A percentile compares a stretch with the other conserved stretches of the same genome.
phyloP scores from a whole-genome alignment of 2,329 filamentous ascomycete genomes.

The Aurifilum marmelostoma region DNA sequence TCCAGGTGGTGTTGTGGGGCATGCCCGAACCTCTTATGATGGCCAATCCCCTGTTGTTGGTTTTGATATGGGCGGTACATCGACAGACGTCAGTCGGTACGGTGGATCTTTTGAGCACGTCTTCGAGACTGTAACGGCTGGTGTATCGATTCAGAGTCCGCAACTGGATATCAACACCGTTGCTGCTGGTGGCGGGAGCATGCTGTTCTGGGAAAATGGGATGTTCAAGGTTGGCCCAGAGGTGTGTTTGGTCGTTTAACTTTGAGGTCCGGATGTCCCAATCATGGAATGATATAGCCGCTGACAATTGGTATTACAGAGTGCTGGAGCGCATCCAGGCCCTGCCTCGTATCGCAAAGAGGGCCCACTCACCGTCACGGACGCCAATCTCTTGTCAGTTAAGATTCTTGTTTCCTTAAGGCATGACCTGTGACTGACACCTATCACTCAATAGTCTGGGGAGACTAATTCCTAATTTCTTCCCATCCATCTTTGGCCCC shows the following conservation, averaged over 20 bases:
- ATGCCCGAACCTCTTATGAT: conserved; percentile 74
- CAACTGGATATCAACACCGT: conserved; percentile 91
- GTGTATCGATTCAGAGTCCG: conserved; percentile 83
- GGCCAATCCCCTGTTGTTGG: conserved; percentile 44
- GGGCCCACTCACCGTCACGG: conserved; percentile 81
- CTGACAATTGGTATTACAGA: conserved; percentile 12
- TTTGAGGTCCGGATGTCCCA: background rate
- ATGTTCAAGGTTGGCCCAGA: conserved; percentile 85
- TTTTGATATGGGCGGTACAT: conserved; percentile 30
- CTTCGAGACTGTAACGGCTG: conserved; percentile 59
- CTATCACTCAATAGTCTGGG: conserved; percentile 53
- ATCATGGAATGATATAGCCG: background rate
- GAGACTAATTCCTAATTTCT: conserved; percentile 79
- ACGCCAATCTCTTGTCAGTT: conserved; percentile 71
- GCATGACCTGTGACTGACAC: too few species aligned
- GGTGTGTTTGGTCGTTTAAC: conserved; percentile 39
- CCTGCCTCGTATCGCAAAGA: conserved; percentile 85
- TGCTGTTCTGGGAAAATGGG: conserved; percentile 81
- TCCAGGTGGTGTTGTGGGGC: conserved; percentile 73
- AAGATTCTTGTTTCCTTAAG: background rate
- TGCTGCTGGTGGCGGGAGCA: conserved; percentile 78
- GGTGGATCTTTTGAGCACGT: conserved; percentile 27
- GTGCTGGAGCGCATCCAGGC: conserved; percentile 77
- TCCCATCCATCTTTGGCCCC: conserved; percentile 87
- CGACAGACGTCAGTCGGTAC: conserved; percentile 52